These are phyloP conservation scores for Gloeostereum incarnatum DNA, from an alignment of 768 basidiomycete genomes.

Conservation along the genomic window DNA sequence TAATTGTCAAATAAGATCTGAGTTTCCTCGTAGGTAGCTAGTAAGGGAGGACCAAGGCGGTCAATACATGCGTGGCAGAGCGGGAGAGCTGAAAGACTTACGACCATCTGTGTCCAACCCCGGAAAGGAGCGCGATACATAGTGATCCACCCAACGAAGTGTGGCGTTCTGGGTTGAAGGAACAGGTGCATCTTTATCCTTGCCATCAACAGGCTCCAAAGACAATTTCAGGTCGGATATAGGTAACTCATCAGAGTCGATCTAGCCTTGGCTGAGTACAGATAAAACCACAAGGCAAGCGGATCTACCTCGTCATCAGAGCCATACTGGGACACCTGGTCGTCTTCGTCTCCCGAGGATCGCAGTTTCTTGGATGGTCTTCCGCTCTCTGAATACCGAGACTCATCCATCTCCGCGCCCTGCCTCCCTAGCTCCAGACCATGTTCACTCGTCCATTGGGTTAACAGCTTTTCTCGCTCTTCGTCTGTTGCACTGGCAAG, in stretches of 20 bases:
- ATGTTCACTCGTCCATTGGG: conserved; percentile 4
- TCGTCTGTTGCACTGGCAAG: conserved; percentile 3
- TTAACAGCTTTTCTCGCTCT: conserved; percentile 3
- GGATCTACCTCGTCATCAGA: too few relatives aligned
- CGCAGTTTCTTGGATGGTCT: too few relatives aligned
- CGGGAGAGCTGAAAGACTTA: neutral
- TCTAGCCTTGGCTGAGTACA: too few relatives aligned
- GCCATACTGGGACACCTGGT: too few relatives aligned
- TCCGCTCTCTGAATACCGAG: too few relatives aligned
- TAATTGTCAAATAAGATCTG: conserved; percentile 6
- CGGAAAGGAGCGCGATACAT: neutral
- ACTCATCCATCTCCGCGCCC: too few relatives aligned
- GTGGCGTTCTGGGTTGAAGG: conserved; percentile 2
- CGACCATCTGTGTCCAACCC: conserved; percentile 3
- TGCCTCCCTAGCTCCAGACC: too few relatives aligned
- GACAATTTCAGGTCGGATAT: too few relatives aligned
- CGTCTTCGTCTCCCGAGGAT: too few relatives aligned
- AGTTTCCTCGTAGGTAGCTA: conserved; percentile 2
- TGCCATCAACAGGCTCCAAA: neutral
- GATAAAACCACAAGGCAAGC: too few relatives aligned
- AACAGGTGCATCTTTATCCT: conserved; percentile 1
- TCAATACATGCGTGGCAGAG: neutral
- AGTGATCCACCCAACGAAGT: conserved; percentile 4
- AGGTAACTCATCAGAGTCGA: too few relatives aligned
- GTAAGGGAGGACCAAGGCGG: neutral